These are phyloP conservation scores for Dendrostoma leiphaemia DNA, from an alignment of 2,329 filamentous ascomycete genomes.

Conservation along the genomic window DNA sequence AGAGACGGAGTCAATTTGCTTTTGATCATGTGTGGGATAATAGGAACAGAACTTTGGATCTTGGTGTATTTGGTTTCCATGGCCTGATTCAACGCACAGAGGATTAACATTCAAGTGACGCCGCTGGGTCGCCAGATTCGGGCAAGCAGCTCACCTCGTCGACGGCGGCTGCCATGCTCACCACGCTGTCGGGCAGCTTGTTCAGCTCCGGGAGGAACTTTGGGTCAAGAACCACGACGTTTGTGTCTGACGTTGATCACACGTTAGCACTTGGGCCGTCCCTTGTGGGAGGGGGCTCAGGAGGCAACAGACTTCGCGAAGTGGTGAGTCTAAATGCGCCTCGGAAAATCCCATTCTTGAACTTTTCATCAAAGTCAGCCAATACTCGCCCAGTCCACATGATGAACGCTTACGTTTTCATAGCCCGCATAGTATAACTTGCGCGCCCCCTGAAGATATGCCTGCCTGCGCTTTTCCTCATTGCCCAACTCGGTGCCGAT, in stretches of 20 bases:
- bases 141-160: neutral
- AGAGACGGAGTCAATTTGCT: conserved; percentile 3
- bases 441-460: neutral
- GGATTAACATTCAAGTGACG: neutral
- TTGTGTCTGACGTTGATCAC: neutral
- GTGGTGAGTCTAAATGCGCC: neutral
- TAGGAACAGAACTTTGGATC: conserved; percentile 1
- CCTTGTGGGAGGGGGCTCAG: neutral
- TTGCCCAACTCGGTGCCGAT: neutral
- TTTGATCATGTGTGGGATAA: conserved; percentile 4
- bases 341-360: neutral
- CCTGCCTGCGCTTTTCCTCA: conserved; percentile 1
- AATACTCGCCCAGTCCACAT: neutral
- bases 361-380: neutral
- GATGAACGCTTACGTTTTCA: neutral
- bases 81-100: neutral
- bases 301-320: neutral
- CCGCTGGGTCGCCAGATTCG: neutral
- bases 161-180: conserved; percentile 4
- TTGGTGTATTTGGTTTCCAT: conserved; percentile 11
- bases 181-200: conserved; percentile 1
- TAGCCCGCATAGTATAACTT: conserved; percentile 1
- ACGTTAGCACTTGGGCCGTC: neutral
- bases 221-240: neutral
- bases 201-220: conserved; percentile 4